Evolutionary conservation across 805 yeast genomes (phyloP), one percentile per base, ranked within the genome.

Genomic region (Torulaspora gathmanii): DNA sequence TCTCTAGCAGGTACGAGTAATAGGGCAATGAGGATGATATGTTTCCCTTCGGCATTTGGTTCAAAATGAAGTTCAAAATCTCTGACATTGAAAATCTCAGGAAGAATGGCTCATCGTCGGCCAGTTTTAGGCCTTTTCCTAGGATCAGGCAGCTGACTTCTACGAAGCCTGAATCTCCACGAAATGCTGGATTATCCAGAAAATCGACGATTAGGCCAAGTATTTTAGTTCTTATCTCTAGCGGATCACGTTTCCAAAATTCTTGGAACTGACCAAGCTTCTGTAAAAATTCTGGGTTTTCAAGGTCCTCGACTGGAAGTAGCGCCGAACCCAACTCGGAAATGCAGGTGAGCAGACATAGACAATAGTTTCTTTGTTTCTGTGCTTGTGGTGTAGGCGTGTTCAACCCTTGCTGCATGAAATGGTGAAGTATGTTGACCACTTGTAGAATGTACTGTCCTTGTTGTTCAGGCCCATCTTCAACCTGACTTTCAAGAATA

Each of bases 291-390:
- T 39, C 42, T 5, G 56, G 55, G 34, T 67, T 60, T 5, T 61
- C 57, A 55, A 68, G 60, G 2, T 69, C 66, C 19, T 81, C 79
- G 0, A 86, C 82, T 2, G 75, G 63, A 40, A 78, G 77, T 56
- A 83, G 63, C 0, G 89, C 87, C 45, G 80, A 82, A 0, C 88
- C 93, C 3, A 87, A 68, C 42, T 83, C 86, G n/a, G 73, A 72
- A 0, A 88, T 61, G 56, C 88, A 84, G 11, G 76, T 66, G 20
- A 86, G 62, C 37, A 86, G 63, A 19, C 89, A 81, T 2, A 72
- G 57, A 1, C 76, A 55, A 50, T 80, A 82, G 2, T 76, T 79
- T 2, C 64, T 51, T 26, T 70, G 68, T 5, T 50, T 49, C 25
- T 59, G 48, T 9, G 56, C 47, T 30, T 52, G 56, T 13, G 26